phyloP scores from a whole-genome alignment of 148 eudicot genomes.

The Fagopyrum esculentum region DNA sequence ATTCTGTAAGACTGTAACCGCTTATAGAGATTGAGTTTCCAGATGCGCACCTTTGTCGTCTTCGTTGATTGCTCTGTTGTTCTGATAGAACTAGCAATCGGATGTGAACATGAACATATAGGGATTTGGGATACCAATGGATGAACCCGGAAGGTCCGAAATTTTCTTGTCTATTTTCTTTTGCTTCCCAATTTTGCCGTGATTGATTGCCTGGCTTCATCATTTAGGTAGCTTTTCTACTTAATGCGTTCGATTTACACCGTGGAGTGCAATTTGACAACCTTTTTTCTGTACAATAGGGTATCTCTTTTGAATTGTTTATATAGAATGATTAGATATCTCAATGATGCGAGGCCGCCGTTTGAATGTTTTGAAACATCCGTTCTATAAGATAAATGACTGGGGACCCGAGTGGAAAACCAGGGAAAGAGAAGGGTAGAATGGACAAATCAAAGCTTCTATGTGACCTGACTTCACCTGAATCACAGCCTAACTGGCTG shows the following conservation, averaged over 20 bases:
- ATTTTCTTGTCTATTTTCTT: not conserved
- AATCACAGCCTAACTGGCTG: no score
- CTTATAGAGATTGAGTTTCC: not conserved
- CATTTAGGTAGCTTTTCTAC: not conserved
- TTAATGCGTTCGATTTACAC: not conserved
- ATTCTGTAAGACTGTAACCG: not conserved
- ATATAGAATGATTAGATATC: not conserved
- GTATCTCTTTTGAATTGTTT: not conserved
- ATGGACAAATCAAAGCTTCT: no score
- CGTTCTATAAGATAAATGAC: not conserved
- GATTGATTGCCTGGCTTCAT: slow-evolving; percentile 6
- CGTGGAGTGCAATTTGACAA: slow-evolving; percentile 5
- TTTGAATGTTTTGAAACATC: not conserved
- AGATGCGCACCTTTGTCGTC: slow-evolving; percentile 3
- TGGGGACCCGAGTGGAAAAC: not conserved
- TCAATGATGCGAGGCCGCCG: not conserved
- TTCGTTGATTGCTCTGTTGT: not conserved
- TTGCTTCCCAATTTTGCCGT: not conserved
- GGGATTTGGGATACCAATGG: not conserved
- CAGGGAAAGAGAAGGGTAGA: no score
- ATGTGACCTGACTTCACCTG: no score
- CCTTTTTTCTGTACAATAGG: not conserved
- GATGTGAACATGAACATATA: not conserved
- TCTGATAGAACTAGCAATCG: not conserved
- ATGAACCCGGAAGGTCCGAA: not conserved